Base-by-base conservation (phyloP, 495 filamentous ascomycete genomes). In the Penicillium egyptiacum region DNA sequence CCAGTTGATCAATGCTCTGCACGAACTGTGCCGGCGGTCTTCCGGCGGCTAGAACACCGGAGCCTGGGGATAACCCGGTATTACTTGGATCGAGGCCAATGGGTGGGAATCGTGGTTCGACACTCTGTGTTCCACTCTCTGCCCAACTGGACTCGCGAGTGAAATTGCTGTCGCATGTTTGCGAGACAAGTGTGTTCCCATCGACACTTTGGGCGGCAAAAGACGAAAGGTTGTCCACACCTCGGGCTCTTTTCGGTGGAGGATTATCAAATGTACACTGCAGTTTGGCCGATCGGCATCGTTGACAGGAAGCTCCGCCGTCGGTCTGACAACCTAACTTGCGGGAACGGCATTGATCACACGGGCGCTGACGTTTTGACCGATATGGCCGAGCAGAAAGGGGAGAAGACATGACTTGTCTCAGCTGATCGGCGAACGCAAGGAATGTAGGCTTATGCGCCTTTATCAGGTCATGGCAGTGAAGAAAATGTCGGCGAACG, bases 301-400 rank as follows among this genome's bases (percentile, higher is more conserved):
- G 64, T 25, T 66, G 59, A 54, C 70, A 73, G n/a, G 64, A 58
- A 14, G 62, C 46, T 33, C 65, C 66, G 45, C 45, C 52, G 9
- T 62, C 61, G 7, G 60, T 71, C 51, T 73, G 68, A 50, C 72
- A 75, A n/a, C 67, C 68, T 12, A 73, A 57, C 52, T 75, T 75
- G 35, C 70, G 62, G 26, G 65, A 60, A 12, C 72, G 70, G 60
- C 72, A 73, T 65, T 70, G 65, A 57, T 73, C 72, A 46, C 72
- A 75, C 7, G 72, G 72, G 26, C 70, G 66, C 43, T 75, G 66
- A 19, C 67, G 63, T 56, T 75, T 75, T 50, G 72, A 75, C 44
- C 70, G 68, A 56, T 75, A 75, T 16, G 70, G 72, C 35, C 72
- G 70, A 54, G 61, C 56, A 22, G 62, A 60, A n/a, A 44, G 14